Conservation (phyloP, 257 asterid species). For the Solanum ossicruentum region DNA sequence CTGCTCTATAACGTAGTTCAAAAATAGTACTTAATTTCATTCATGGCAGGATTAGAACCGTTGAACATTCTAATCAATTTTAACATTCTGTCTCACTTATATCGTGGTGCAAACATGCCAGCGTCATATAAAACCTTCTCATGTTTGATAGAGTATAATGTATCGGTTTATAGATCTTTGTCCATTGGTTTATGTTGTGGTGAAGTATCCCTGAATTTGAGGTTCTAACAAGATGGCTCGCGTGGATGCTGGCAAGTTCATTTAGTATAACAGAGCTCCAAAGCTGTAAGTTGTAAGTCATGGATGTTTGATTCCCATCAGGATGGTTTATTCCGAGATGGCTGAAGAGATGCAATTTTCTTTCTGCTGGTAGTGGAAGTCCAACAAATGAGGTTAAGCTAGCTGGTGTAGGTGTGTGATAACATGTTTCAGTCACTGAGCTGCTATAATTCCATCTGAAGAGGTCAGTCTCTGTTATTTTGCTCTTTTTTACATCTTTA, state of each 20-base stretch:
- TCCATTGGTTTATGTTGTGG: neutral
- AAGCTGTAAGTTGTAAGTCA: neutral
- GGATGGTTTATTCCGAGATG: neutral
- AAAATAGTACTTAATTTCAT: neutral
- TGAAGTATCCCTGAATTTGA: neutral
- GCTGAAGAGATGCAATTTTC: neutral
- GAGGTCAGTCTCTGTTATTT: constrained; percentile 60
- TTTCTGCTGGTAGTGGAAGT: neutral
- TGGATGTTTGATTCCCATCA: neutral
- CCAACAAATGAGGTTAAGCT: neutral
- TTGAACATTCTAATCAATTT: neutral
- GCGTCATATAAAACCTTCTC: neutral
- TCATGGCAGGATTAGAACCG: neutral
- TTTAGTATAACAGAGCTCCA: neutral
- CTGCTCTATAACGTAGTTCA: neutral
- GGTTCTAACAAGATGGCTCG: neutral
- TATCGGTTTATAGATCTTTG: neutral
- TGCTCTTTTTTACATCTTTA: constrained; percentile 42
- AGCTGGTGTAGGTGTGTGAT: neutral
- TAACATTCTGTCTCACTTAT: neutral
- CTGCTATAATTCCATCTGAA: constrained; percentile 31
- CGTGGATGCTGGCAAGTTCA: neutral
- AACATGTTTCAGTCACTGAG: neutral
- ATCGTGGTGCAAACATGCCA: neutral
- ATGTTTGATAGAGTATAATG: neutral